Evolutionary conservation across 1,139 yeast genomes (phyloP).

Genomic region (Insectozyma bohioensis): DNA sequence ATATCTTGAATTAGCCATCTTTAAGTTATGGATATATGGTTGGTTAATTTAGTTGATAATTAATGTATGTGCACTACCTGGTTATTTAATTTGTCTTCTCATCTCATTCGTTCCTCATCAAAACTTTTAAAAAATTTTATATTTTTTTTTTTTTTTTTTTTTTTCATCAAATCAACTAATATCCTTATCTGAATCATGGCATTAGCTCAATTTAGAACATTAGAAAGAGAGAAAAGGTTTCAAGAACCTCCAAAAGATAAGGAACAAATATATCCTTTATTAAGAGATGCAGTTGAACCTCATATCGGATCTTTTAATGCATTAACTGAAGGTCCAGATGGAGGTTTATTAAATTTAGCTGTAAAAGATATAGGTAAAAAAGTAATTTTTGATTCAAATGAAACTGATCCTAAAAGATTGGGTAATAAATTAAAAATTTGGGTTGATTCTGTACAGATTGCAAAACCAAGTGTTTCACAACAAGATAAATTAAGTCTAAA

Average conservation of each 20-base stretch:
- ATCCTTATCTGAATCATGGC: conserved; percentile 7
- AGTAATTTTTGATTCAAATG: conserved; percentile 79
- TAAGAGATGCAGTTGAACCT: conserved; percentile 88
- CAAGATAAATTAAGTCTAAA: conserved; percentile 78
- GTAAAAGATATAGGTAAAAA: conserved; percentile 87
- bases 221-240: conserved; percentile 85
- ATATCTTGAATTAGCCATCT: conserved; percentile 74
- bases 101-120: conserved; percentile 2
- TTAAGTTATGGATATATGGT: no score
- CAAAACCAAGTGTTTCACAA: conserved; percentile 75
- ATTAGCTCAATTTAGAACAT: conserved; percentile 67
- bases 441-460: conserved; percentile 82
- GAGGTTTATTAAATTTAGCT: conserved; percentile 81
- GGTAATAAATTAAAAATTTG: conserved; percentile 83
- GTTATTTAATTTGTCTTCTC: conserved; percentile 9
- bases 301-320: conserved; percentile 97
- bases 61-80: not conserved
- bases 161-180: not conserved
- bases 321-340: conserved; percentile 80
- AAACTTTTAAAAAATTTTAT: conserved; percentile 8
- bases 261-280: conserved; percentile 63
- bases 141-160: conserved; percentile 4
- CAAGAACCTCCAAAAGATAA: conserved; percentile 87
- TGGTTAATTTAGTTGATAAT: not conserved
- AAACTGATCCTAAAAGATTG: conserved; percentile 48